Base-by-base conservation (phyloP, 345 rosid species). In the Populus pruinosa region DNA sequence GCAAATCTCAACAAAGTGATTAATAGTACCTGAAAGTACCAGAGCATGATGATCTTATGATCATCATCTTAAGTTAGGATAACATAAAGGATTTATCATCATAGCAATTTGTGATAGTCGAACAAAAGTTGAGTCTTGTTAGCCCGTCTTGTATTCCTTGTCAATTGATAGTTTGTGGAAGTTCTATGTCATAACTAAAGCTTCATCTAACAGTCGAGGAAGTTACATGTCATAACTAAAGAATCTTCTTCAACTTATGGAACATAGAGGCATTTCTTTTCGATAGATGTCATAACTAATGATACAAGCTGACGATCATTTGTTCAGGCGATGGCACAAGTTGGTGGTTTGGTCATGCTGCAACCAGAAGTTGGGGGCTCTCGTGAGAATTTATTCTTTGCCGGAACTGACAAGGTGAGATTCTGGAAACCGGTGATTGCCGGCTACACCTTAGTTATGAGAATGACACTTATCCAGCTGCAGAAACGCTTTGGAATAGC, bases 351-450 rank as follows among this genome's bases (percentile, higher is more conserved):
- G 80, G 92, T 94, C 53, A 92, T 92, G 97, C 87, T 96, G 80
- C 91, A 94, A 82, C 97, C 97, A 20, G 95, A 94, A 81, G 95
- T 88, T 1, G 95, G 97, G 13, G 97, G 97, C 53, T 92, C 97
- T 50, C 87, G 83, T 62, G 88, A 86, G 23, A 90, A 87, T 81
- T 94, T 96, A n/a, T n/a, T n/a, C 88, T 93, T 96, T 81, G 97
- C 97, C 25, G 98, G 97, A 47, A 86, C 91, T 13, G 99, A 96
- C 85, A 92, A 90, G 81, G 97, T 94, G 16, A 88, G 99, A 80
- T 96, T 96, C 87, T 76, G 99, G 49, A 94, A 91, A 85, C 99
- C 99, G 8, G 99, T 96, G 56, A 86, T 96, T 69, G 98, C 99
- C 0, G 97, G 98, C 50, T 98, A 96, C 83, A 92, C 98, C 33